A percentile compares a stretch with the other conserved stretches of the same genome.
Evolutionary conservation across 148 eudicot species (phyloP).

Genomic region (Chenopodium album): DNA sequence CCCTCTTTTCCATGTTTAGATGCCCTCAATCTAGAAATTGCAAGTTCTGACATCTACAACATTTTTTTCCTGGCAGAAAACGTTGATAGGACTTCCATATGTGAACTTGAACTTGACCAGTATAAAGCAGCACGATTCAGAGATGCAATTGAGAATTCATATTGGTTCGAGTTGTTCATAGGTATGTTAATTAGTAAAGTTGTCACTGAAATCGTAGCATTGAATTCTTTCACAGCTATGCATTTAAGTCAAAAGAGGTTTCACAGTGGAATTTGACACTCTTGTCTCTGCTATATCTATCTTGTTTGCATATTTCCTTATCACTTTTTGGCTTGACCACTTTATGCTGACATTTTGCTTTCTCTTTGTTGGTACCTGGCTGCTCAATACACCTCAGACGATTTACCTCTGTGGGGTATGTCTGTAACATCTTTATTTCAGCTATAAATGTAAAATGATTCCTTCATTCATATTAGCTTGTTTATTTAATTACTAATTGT

Average conservation of each 20-base stretch:
- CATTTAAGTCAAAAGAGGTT: background rate
- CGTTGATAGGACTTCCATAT: constrained; percentile 62
- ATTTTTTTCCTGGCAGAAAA: constrained; percentile 49
- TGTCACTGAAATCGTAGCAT: background rate
- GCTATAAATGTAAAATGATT: constrained; percentile 24
- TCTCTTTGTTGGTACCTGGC: constrained; percentile 17
- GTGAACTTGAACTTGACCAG: constrained; percentile 76
- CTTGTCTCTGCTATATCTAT: background rate
- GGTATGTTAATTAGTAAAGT: constrained; percentile 46
- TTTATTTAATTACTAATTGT: background rate
- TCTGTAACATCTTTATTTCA: constrained; percentile 24
- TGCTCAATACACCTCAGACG: constrained; percentile 31
- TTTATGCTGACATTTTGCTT: constrained; percentile 29
- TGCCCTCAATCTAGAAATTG: background rate
- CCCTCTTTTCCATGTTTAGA: background rate
- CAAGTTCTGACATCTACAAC: background rate
- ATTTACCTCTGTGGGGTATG: constrained; percentile 40
- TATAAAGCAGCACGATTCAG: constrained; percentile 77
- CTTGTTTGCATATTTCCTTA: background rate
- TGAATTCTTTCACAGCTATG: background rate
- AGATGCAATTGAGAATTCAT: constrained; percentile 81
- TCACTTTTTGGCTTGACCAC: background rate
- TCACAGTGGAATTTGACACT: constrained; percentile 1
- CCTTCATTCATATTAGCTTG: constrained; percentile 19
- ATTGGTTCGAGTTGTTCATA: constrained; percentile 94